Evolutionary conservation across 441 rosid genomes (phyloP).

Genomic region (Croton laevigatus): DNA sequence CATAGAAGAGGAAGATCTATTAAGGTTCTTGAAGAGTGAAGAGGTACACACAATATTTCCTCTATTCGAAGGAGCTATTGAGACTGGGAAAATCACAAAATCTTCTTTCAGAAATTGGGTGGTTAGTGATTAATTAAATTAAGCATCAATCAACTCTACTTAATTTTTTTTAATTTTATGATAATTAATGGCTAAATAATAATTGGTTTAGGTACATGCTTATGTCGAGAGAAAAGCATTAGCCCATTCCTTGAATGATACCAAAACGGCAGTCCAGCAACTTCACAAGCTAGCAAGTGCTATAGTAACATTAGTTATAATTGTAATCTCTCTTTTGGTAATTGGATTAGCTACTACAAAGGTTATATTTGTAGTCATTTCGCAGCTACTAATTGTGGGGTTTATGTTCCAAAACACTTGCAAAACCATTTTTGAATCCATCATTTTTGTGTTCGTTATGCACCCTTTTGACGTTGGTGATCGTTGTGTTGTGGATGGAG

Average conservation of each 20-base stretch:
- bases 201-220: conserved; percentile 30
- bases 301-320: conserved; percentile 28
- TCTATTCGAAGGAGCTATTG: conserved; percentile 38
- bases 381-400: conserved; percentile 41
- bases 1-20: conserved; percentile 40
- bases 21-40: conserved; percentile 32
- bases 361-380: conserved; percentile 32
- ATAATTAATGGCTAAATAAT: background rate
- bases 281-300: conserved; percentile 44
- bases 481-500: conserved; percentile 53
- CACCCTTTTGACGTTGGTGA: conserved; percentile 58
- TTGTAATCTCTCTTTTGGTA: conserved; percentile 38
- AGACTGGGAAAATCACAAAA: conserved; percentile 37
- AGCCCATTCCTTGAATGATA: conserved; percentile 43
- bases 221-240: conserved; percentile 42
- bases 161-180: background rate
- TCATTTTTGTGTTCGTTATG: conserved; percentile 45
- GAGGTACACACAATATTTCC: conserved; percentile 42
- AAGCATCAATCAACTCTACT: background rate
- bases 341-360: conserved; percentile 42
- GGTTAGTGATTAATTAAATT: conserved; percentile 32
- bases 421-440: conserved; percentile 46
- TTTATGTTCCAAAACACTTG: conserved; percentile 50
- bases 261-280: conserved; percentile 45
- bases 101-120: conserved; percentile 45